Base-by-base conservation (phyloP, 805 yeast species). In the Sugiyamaella chiloensis region DNA sequence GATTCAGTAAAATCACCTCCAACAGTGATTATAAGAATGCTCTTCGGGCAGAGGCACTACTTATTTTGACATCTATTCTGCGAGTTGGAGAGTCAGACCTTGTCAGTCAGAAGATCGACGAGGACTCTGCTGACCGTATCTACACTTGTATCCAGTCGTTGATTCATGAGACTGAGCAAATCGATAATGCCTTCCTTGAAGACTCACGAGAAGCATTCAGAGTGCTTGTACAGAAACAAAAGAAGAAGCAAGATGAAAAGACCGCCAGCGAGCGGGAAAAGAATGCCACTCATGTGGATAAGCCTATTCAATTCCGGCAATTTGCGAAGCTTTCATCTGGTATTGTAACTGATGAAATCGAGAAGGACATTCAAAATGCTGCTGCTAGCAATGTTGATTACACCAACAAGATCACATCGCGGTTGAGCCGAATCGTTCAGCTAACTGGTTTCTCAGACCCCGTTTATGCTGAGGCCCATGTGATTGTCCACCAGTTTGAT, bases 381-480 rank as follows among this genome's bases (percentile, higher is more conserved):
- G 65, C 78, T 4, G 68, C 75, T 5, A 77, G 74, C 29, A 69
- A 74, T 23, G 70, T 73, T 24, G 65, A 75, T 5, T 78, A 75
- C 54, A 73, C 72, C 52, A 55, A 54, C 24, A 53, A 55, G 32
- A 52, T 55, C 52, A 73, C 86, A 4, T 88, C 96, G 1, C 85
- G 87, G 68, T 76, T 93, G 61, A 85, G 81, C 66, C 89, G 87
- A 66, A 86, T 95, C 60, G 82, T 88, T 42, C 98, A 87, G 64
- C 77, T 93, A 57, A 91, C 99, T n/a, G 99, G 99, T 14, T 93
- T 89, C 68, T 86, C 96, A 0, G 99, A 93, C 66, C 96, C 98
- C 17, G 95, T 93, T 27, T 93, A 93, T 65, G 98, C 96, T 5
- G 99, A 93, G 70, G 99, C 97, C 0, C 87, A 85, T 61, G 87